phyloP scores from a whole-genome alignment of 345 rosid genomes.

The Hypericum androsaemum region DNA sequence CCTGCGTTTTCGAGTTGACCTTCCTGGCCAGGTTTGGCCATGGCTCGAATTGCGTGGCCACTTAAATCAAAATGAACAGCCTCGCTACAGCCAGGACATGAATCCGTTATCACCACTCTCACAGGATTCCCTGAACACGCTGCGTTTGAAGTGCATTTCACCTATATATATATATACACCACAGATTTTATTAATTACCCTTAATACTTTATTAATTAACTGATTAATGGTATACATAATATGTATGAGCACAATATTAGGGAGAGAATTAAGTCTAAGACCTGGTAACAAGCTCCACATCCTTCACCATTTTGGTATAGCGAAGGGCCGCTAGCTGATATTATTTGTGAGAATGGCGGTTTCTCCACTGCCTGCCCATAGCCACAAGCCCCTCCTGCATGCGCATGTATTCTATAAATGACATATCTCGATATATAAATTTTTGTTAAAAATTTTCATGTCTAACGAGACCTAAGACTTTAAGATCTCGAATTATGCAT shows the following conservation, averaged over 20 bases:
- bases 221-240: no score
- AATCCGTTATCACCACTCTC: conserved; percentile 54
- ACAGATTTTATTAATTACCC: no score
- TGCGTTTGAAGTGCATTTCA: conserved; percentile 41
- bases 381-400: conserved; percentile 73
- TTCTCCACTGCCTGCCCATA: conserved; percentile 28
- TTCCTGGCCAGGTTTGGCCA: conserved; percentile 53
- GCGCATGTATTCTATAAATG: not conserved
- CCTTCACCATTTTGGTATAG: conserved; percentile 46
- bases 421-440: no score
- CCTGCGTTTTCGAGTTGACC: conserved; percentile 47
- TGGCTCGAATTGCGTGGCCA: conserved; percentile 64
- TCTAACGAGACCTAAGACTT: not conserved
- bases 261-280: no score
- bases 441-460: no score
- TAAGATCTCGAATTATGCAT: not conserved
- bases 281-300: conserved; percentile 68
- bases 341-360: conserved; percentile 34
- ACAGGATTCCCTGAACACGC: conserved; percentile 62
- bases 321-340: conserved; percentile 54
- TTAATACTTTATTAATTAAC: no score
- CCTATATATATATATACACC: conserved; percentile 23
- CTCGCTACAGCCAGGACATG: conserved; percentile 53
- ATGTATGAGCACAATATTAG: no score
- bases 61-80: conserved; percentile 57